Percentiles rank a stretch among this genome's conserved stretches.
Conservation (phyloP, 345 rosid species). For the Gossypium mustelinum region DNA sequence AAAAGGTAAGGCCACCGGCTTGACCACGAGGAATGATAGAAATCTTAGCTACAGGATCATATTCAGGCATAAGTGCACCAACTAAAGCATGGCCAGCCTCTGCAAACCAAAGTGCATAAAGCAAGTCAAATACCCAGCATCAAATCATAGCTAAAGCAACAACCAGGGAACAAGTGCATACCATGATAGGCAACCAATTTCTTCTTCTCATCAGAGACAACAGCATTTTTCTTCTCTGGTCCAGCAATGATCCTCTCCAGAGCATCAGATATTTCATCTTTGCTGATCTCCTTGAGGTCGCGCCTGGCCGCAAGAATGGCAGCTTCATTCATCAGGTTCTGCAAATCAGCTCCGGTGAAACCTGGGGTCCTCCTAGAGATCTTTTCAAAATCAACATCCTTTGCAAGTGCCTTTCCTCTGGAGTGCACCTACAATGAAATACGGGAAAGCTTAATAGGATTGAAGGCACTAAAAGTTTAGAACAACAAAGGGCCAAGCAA, state of each 20-base stretch:
- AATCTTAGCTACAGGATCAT: slow-evolving; percentile 95
- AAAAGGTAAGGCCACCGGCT: slow-evolving; percentile 96
- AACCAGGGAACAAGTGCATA: slow-evolving; percentile 16
- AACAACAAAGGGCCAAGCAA: not conserved
- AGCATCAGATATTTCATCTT: slow-evolving; percentile 96
- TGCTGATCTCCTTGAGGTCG: slow-evolving; percentile 95
- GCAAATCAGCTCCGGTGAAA: slow-evolving; percentile 93
- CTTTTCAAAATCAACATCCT: slow-evolving; percentile 95
- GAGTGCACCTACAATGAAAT: slow-evolving; percentile 71
- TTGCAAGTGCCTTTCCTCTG: slow-evolving; percentile 92
- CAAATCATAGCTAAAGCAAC: not conserved
- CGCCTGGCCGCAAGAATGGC: slow-evolving; percentile 99
- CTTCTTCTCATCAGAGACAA: slow-evolving; percentile 90
- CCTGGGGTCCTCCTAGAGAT: slow-evolving; percentile 93
- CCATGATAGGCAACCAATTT: slow-evolving; percentile 93
- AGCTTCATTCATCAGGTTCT: slow-evolving; percentile 96
- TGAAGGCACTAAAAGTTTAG: not conserved
- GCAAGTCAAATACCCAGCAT: slow-evolving; percentile 1
- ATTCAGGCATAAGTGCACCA: slow-evolving; percentile 97
- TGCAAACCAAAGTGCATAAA: slow-evolving; percentile 26
- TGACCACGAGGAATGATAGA: slow-evolving; percentile 97
- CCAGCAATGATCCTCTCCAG: slow-evolving; percentile 97
- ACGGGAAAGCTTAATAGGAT: not conserved
- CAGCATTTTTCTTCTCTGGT: slow-evolving; percentile 98
- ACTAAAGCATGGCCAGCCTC: slow-evolving; percentile 99